Conservation (phyloP, 306 rosid species). For the Sophora flavescens region DNA sequence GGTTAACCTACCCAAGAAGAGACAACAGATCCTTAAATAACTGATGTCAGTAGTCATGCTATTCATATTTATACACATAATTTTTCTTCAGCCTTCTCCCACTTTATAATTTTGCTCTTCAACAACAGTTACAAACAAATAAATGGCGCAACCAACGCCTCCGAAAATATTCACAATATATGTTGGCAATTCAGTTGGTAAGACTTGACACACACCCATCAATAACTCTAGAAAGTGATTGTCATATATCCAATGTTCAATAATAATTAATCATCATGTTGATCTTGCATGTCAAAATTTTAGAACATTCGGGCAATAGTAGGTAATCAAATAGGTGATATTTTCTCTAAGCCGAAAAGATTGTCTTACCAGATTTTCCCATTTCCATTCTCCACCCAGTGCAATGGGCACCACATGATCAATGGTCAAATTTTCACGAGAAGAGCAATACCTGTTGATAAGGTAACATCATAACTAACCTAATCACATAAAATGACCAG, state of each 20-base stretch:
- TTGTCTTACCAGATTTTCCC: conserved; percentile 74
- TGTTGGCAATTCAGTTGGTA: no score
- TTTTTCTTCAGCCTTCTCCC: not conserved
- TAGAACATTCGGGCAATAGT: not conserved
- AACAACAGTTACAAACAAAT: not conserved
- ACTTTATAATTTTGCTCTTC: not conserved
- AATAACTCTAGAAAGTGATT: not conserved
- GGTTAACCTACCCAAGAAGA: not conserved
- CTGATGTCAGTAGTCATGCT: not conserved
- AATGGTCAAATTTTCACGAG: conserved; percentile 70
- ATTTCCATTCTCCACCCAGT: conserved; percentile 74
- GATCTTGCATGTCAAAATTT: no score
- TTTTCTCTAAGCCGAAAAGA: not conserved
- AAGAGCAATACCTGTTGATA: conserved; percentile 68
- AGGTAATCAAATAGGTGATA: not conserved
- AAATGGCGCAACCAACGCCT: not conserved
- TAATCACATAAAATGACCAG: not conserved
- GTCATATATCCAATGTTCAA: not conserved
- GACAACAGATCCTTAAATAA: not conserved
- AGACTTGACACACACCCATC: not conserved
- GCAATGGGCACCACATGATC: conserved; percentile 73
- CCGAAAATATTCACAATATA: not conserved
- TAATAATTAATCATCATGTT: no score
- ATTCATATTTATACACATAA: not conserved
- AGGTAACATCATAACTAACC: not conserved